Conservation (phyloP, 106 monocot genomes). For the Allium sativum region DNA sequence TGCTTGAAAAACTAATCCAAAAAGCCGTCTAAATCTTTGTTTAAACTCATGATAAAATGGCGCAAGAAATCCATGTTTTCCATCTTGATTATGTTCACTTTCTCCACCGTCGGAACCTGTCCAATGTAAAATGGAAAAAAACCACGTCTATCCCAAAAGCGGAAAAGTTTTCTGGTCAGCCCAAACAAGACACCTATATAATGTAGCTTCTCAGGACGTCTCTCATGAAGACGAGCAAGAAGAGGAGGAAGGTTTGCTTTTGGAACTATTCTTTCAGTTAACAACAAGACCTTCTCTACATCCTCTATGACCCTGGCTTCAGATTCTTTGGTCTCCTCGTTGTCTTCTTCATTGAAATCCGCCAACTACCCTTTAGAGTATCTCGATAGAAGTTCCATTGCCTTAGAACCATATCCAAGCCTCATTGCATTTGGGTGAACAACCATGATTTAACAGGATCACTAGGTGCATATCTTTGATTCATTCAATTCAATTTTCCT, state of each 20-base stretch:
- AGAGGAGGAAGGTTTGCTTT: conserved; percentile 87
- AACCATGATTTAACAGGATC: too few species aligned
- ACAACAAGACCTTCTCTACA: conserved; percentile 80
- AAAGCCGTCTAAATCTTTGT: conserved; percentile 61
- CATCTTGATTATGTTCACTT: conserved; percentile 33
- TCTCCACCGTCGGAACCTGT: conserved; percentile 76
- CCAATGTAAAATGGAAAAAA: conserved; percentile 90
- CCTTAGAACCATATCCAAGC: conserved; percentile 82
- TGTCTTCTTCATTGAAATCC: conserved; percentile 45
- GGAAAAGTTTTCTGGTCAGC: conserved; percentile 66
- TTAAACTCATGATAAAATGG: conserved; percentile 91
- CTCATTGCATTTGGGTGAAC: conserved; percentile 85
- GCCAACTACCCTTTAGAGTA: conserved; percentile 82
- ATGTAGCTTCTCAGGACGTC: conserved; percentile 81
- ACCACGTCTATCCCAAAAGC: conserved; percentile 77
- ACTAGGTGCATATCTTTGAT: too few species aligned
- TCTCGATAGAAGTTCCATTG: conserved; percentile 77
- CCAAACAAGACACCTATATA: conserved; percentile 95
- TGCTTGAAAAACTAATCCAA: conserved; percentile 40
- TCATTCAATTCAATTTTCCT: too few species aligned
- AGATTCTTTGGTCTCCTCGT: conserved; percentile 32
- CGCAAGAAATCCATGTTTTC: conserved; percentile 56
- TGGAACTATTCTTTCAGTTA: conserved; percentile 80
- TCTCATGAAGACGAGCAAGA: conserved; percentile 72
- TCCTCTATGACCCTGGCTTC: conserved; percentile 53